Percentiles rank a stretch among this genome's conserved stretches.
phyloP scores from a whole-genome alignment of 805 yeast genomes.

The Saccharomycopsis babjevae region DNA sequence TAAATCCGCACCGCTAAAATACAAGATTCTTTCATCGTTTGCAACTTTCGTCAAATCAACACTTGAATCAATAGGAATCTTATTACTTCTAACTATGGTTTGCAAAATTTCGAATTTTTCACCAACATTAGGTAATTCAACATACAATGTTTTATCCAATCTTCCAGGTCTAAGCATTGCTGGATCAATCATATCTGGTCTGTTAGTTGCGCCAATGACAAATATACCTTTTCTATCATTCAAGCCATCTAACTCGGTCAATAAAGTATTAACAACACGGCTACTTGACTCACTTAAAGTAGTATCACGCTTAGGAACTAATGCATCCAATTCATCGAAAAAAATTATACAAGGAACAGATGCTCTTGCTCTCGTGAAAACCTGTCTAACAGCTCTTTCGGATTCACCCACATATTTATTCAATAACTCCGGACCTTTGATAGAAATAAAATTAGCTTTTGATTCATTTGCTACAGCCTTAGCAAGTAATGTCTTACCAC shows the following conservation, averaged over 20 bases:
- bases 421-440: conserved; percentile 89
- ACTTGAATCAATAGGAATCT: conserved; percentile 57
- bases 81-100: conserved; percentile 61
- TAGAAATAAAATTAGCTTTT: conserved; percentile 89
- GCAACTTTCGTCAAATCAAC: conserved; percentile 60
- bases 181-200: conserved; percentile 97
- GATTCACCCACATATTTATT: conserved; percentile 96
- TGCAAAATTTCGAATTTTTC: conserved; percentile 77
- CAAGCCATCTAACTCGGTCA: conserved; percentile 91
- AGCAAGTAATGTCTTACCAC: conserved; percentile 93
- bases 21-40: conserved; percentile 68
- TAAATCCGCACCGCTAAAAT: conserved; percentile 93
- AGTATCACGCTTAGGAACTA: conserved; percentile 89
- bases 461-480: conserved; percentile 98
- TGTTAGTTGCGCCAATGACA: conserved; percentile 92
- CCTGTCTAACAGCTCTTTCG: conserved; percentile 88
- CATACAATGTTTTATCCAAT: conserved; percentile 83
- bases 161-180: conserved; percentile 98
- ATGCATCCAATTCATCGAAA: conserved; percentile 92
- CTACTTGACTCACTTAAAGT: conserved; percentile 82
- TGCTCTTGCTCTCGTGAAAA: conserved; percentile 84
- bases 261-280: conserved; percentile 85
- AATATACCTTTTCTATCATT: conserved; percentile 88
- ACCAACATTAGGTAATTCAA: conserved; percentile 70
- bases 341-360: conserved; percentile 90